Conservation (phyloP, 176 grass and related monocot genomes). For the Oryza rufipogon region DNA sequence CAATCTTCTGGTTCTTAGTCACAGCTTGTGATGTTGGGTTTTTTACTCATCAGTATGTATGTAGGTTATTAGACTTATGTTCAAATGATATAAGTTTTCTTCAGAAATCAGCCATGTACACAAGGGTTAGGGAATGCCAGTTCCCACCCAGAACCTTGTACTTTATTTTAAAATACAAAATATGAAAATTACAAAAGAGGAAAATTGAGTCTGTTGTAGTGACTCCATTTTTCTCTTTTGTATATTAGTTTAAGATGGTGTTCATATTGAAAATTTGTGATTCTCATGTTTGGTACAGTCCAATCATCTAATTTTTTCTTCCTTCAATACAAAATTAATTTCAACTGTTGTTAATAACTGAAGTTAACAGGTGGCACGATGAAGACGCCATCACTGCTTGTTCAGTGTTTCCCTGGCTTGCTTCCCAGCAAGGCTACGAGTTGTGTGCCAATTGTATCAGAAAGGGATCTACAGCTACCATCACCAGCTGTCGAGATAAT, state of each 20-base stretch:
- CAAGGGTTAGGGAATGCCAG: neutral
- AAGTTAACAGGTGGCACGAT: constrained; percentile 44
- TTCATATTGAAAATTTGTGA: constrained; percentile 16
- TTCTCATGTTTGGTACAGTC: neutral
- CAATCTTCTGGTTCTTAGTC: neutral
- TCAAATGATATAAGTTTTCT: neutral
- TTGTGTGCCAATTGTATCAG: constrained; percentile 72
- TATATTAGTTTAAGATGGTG: neutral
- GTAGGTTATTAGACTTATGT: no score
- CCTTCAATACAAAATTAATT: constrained; percentile 17
- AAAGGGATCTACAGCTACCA: constrained; percentile 77
- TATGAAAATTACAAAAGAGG: no score
- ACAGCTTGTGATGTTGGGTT: neutral
- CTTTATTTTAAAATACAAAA: neutral
- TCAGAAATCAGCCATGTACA: neutral
- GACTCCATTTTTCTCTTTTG: neutral
- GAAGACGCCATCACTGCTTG: constrained; percentile 74
- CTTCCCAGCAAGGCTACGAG: constrained; percentile 59
- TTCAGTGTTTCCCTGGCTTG: constrained; percentile 82
- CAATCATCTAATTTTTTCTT: neutral
- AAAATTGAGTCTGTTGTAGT: neutral
- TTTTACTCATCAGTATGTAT: neutral
- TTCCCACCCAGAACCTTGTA: neutral
- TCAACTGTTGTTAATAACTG: neutral
- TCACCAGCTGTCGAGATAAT: constrained; percentile 96